These are phyloP conservation scores for Plasmodium fragile DNA, from an alignment of 169 alveolate species.

Conservation along the genomic window DNA sequence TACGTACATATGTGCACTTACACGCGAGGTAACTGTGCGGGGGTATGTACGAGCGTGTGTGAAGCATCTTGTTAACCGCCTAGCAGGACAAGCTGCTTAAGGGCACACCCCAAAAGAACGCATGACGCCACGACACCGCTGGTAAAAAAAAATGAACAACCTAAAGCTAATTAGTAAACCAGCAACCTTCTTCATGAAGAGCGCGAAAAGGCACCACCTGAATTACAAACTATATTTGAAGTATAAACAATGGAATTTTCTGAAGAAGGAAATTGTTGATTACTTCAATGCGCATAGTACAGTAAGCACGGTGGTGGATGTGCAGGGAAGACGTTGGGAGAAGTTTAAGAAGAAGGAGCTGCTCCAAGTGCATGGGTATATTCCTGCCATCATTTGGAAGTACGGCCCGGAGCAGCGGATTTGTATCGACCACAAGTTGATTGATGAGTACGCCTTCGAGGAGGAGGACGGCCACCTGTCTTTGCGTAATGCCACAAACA, in stretches of 20 bases:
- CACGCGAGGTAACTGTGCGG: neutral
- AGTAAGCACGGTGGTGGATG: slow-evolving; percentile 53
- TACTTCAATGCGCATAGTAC: slow-evolving; percentile 34
- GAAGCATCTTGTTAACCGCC: neutral
- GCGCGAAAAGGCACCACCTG: slow-evolving; percentile 40
- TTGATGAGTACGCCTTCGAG: slow-evolving; percentile 87
- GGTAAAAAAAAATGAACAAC: slow-evolving; percentile 13
- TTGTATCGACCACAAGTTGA: slow-evolving; percentile 75
- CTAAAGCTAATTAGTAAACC: slow-evolving; percentile 14
- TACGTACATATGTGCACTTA: neutral
- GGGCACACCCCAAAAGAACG: neutral
- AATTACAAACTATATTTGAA: slow-evolving; percentile 56
- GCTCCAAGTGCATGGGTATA: slow-evolving; percentile 74
- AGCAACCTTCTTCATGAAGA: slow-evolving; percentile 19
- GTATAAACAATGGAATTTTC: slow-evolving; percentile 62
- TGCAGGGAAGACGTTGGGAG: slow-evolving; percentile 69
- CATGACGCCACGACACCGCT: neutral
- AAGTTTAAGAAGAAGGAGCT: slow-evolving; percentile 67
- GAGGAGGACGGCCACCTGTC: slow-evolving; percentile 89
- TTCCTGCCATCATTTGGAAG: slow-evolving; percentile 84
- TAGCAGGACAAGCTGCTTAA: neutral
- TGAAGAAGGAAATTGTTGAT: slow-evolving; percentile 47
- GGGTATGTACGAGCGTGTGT: neutral
- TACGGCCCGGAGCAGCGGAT: slow-evolving; percentile 80
- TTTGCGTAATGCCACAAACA: slow-evolving; percentile 70